Percentiles rank a stretch among this genome's conserved stretches.
Evolutionary conservation across 2,329 filamentous ascomycete genomes (phyloP).

Genomic region (Pseudocercospora fijiensis): DNA sequence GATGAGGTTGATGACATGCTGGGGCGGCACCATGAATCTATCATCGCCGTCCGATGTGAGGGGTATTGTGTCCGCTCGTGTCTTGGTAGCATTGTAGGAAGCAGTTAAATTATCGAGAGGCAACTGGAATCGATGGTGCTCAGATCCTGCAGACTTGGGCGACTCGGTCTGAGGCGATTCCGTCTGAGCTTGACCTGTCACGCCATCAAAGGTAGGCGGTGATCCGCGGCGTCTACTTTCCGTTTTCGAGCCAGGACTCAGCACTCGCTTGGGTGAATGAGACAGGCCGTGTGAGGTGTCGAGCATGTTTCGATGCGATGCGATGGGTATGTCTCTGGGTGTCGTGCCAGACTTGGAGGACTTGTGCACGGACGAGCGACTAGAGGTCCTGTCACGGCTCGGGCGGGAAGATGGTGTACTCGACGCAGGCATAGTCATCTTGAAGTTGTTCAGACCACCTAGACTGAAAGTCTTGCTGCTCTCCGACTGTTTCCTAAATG

Average conservation of each 20-base stretch:
- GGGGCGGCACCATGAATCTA: constrained; percentile 47
- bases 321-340: constrained; percentile 42
- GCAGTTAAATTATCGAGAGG: constrained; percentile 32
- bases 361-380: constrained; percentile 19
- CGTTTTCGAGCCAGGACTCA: constrained; percentile 47
- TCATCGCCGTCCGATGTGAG: constrained; percentile 34
- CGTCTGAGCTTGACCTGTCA: constrained; percentile 9
- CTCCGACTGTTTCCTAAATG: constrained; percentile 72
- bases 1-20: constrained; percentile 51
- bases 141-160: constrained; percentile 24
- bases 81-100: constrained; percentile 26
- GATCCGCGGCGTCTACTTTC: constrained; percentile 49
- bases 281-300: constrained; percentile 33
- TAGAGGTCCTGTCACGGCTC: constrained; percentile 24
- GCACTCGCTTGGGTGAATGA: constrained; percentile 50
- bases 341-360: constrained; percentile 38
- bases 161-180: constrained; percentile 35
- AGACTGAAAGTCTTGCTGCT: constrained; percentile 52
- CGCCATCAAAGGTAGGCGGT: constrained; percentile 38
- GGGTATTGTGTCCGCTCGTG: constrained; percentile 51
- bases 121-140: constrained; percentile 30
- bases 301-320: constrained; percentile 27
- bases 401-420: constrained; percentile 18
- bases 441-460: constrained; percentile 45
- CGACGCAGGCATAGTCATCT: constrained; percentile 33